Evolutionary conservation across 768 basidiomycete genomes (phyloP), one percentile per base, ranked within the genome.

Genomic region (Tricholoma bakamatsutake): DNA sequence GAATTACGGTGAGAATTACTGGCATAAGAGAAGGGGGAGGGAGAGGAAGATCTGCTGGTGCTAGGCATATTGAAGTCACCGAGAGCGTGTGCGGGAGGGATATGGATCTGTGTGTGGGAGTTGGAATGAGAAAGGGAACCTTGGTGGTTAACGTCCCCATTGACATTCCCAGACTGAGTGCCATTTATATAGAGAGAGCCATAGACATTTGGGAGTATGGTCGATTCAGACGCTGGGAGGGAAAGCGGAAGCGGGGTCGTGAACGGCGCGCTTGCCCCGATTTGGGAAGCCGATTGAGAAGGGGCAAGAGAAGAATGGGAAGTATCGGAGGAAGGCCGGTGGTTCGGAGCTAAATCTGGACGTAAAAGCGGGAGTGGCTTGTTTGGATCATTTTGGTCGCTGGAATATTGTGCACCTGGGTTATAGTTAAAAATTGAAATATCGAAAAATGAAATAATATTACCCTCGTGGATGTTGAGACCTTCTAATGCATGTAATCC

Each of bases 221-320:
- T 47, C 12, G 46, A 47, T 11, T 48, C 43, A 5, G 43, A 45
- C 12, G 43, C 4, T 3, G 21, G 43, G 12, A 45, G 43, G n/a
- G 39, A 17, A 18, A 40, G 7, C 6, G 39, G 17, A 17, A 40
- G 50, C 34, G 50, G 7, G 24, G 37, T 15, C 21, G 21, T 24
- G 21, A 28, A 11, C 1, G 35, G 24, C 12, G 33, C 13, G 27
- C 18, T 30, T n/a, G 27, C 11, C 10, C 70, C 69, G 50, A 78
- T 73, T 68, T 90, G 85, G 15, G 88, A 89, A 2, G 85, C 85
- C 2, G 86, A 88, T 59, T 88, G 88, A 5, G 87, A 89, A n/a
- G 87, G 87, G 0, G 82, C 80, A 58, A 88, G 71, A 1, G 86
- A 87, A n/a, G 46, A 48, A 17, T 48, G 46, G 15, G 81, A 83